Conservation (phyloP, 345 rosid genomes). For the Clausena lansium region DNA sequence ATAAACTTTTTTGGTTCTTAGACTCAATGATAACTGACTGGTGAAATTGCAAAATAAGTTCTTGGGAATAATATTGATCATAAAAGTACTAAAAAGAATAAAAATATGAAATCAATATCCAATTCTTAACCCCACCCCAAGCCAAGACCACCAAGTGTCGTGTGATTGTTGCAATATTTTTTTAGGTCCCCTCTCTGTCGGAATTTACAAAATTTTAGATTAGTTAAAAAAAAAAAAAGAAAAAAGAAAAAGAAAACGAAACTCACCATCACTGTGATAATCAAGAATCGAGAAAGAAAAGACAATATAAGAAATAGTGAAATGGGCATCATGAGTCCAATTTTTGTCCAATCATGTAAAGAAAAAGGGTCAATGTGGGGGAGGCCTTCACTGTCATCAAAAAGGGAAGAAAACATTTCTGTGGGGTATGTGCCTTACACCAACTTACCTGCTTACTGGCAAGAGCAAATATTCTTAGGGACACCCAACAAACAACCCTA, state of each 20-base stretch:
- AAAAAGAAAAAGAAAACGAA: too few species aligned
- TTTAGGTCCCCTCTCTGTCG: background rate
- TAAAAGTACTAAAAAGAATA: too few species aligned
- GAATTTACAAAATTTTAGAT: too few species aligned
- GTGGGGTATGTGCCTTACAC: constrained; percentile 27
- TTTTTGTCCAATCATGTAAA: constrained; percentile 23
- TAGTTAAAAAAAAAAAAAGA: too few species aligned
- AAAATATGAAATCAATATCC: background rate
- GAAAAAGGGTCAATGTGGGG: constrained; percentile 20
- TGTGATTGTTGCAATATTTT: too few species aligned
- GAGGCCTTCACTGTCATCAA: constrained; percentile 23
- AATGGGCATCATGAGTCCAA: background rate
- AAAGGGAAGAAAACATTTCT: constrained; percentile 20
- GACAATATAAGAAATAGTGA: background rate
- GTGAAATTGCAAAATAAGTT: background rate
- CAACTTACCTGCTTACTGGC: constrained; percentile 18
- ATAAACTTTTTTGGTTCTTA: background rate
- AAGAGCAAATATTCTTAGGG: constrained; percentile 29
- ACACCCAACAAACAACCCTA: constrained; percentile 22
- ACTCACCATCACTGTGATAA: background rate
- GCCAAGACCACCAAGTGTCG: background rate
- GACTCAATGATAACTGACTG: background rate
- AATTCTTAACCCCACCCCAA: background rate
- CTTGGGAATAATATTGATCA: background rate
- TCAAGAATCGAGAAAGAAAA: background rate